phyloP scores from a whole-genome alignment of 805 yeast species.

The Candida ortonii region DNA sequence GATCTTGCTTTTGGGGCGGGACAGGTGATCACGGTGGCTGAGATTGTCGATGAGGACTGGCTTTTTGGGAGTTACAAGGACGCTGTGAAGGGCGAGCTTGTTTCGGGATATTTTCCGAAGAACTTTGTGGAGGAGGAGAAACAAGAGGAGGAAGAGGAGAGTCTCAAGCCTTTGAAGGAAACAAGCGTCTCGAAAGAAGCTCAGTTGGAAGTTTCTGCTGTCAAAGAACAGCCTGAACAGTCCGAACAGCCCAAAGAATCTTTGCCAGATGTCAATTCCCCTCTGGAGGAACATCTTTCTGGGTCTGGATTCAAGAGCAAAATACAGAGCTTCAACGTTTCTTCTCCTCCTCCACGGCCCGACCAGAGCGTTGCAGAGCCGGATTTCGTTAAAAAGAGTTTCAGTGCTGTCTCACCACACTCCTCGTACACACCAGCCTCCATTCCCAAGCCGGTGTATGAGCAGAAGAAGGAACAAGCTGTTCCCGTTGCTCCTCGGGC shows the following conservation, averaged over 20 bases:
- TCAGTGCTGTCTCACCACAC: slow-evolving; percentile 51
- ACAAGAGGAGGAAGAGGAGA: slow-evolving; percentile 8
- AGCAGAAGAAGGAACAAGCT: slow-evolving; percentile 7
- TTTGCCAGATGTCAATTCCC: slow-evolving; percentile 1
- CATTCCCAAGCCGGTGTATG: slow-evolving; percentile 29
- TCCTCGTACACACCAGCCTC: slow-evolving; percentile 57
- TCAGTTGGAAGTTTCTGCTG: background rate
- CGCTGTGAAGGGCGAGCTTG: slow-evolving; percentile 37
- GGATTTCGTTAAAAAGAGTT: slow-evolving; percentile 54
- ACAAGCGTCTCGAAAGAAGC: slow-evolving; percentile 3
- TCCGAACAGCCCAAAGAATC: slow-evolving; percentile 4
- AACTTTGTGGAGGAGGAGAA: slow-evolving; percentile 59
- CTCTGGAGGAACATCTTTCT: background rate
- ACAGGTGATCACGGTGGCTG: slow-evolving; percentile 69
- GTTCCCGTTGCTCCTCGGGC: slow-evolving; percentile 15
- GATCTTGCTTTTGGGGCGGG: slow-evolving; percentile 72
- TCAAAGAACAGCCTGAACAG: slow-evolving; percentile 5
- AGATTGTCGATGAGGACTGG: slow-evolving; percentile 92
- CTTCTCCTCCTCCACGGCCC: slow-evolving; percentile 41
- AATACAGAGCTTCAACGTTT: slow-evolving; percentile 48
- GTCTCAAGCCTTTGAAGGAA: slow-evolving; percentile 1
- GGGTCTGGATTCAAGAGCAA: slow-evolving; percentile 40
- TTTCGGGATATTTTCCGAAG: slow-evolving; percentile 82
- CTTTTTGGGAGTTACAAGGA: slow-evolving; percentile 62
- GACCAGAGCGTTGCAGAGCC: slow-evolving; percentile 26